Evolutionary conservation across 805 yeast genomes (phyloP), one percentile per base, ranked within the genome.

Genomic region (Myxozyma geophila): DNA sequence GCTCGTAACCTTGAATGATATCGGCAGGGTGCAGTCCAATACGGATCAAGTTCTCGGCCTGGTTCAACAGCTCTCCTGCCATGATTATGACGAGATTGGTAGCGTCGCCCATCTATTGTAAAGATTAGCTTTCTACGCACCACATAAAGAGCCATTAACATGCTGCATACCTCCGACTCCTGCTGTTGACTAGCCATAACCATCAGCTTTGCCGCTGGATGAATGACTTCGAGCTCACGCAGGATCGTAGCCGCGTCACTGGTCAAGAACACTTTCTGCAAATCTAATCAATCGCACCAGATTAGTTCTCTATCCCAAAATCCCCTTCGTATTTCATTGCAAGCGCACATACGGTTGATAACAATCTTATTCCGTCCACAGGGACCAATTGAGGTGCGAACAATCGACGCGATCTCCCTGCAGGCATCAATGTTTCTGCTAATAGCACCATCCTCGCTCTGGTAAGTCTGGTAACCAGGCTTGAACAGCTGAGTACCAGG

Each of bases 171-270:
- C 68, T 93, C 99, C 71, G 86, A 84, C 76, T 95, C 97, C 79
- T 95, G 99, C 80, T 95, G 99, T 75, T 93, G 90, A 13, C 96
- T 86, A 21, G 98, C 96, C 98, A 92, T 92, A 60, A 93, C 95
- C 67, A 95, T 83, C 53, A 95, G 85, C 77, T 93, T 95, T 10
- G 95, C 99, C 2, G 97, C 98, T 6, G 99, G 99, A 75, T 93
- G 98, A 53, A 95, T 92, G 69, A 93, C 91, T 67, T 93, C 98
- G 60, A 93, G 80, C 76, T 95, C 98, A 69, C 88, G 85, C 64
- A 95, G 81, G 87, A 95, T 95, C 7, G 99, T 95, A 44, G 98
- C 97, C n/a, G 98, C 98, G 76, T 95, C 99, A 71, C 90, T 90
- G 49, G 98, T 95, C 67, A 95, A 85, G 75, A 92, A 90, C 28